Evolutionary conservation across 345 rosid species (phyloP).

Genomic region (Eucalyptus virginea): DNA sequence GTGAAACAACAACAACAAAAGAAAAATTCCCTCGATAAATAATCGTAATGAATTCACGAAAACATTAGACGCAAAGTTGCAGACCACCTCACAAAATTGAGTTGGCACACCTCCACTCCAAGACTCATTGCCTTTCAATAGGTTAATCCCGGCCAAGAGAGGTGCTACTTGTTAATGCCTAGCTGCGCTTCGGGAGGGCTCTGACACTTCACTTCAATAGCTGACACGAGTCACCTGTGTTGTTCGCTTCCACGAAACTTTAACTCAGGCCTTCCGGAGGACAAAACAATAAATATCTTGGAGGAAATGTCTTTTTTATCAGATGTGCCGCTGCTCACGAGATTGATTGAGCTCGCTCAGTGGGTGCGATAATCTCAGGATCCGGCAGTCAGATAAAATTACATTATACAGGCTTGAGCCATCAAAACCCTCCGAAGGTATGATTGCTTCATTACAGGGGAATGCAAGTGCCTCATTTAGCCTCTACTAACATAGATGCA

Average conservation of each 20-base stretch:
- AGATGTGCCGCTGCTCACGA: background rate
- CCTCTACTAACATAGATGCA: constrained; percentile 25
- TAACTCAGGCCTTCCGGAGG: background rate
- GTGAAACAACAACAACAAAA: background rate
- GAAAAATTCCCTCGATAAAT: background rate
- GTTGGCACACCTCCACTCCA: background rate
- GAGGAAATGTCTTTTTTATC: background rate
- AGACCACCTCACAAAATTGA: background rate
- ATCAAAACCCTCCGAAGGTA: background rate
- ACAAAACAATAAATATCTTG: background rate
- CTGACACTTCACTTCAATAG: background rate
- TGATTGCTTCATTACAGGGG: background rate
- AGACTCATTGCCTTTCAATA: background rate
- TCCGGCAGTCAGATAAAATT: background rate
- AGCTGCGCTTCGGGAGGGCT: background rate
- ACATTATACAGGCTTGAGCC: background rate
- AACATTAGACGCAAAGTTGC: background rate
- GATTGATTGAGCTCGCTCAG: background rate
- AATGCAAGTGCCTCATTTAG: background rate
- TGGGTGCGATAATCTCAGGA: background rate
- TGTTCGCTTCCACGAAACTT: background rate
- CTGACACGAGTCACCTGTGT: background rate
- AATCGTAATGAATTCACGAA: background rate
- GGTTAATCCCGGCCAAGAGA: background rate
- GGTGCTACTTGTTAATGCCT: background rate